Conservation (phyloP, 495 filamentous ascomycete species). For the Cenococcum geophilum region DNA sequence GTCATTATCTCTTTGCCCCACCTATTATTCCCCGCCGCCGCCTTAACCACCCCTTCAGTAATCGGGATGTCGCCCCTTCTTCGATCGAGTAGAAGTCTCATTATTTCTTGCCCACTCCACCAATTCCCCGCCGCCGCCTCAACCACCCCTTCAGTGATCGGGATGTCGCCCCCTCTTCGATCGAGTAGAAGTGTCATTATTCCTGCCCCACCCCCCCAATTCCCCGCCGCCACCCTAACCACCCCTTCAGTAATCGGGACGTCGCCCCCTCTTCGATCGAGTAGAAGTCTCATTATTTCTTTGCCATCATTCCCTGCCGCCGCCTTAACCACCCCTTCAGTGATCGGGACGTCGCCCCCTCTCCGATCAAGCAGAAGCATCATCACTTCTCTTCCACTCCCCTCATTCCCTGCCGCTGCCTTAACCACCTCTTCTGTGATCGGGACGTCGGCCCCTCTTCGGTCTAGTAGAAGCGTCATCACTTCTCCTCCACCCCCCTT, state of each 20-base stretch:
- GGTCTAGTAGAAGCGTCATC: no score
- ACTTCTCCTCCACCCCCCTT: no score
- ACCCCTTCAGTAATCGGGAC: background rate
- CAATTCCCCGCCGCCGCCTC: background rate
- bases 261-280: background rate
- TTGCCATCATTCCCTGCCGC: background rate
- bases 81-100: background rate
- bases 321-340: background rate
- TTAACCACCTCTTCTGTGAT: background rate
- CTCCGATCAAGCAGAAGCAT: no score
- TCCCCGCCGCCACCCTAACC: background rate
- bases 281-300: background rate
- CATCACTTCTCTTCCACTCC: no score
- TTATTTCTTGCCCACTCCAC: background rate
- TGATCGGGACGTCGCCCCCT: background rate
- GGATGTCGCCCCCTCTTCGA: background rate
- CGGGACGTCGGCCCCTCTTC: background rate
- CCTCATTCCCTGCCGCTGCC: no score
- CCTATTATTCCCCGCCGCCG: background rate
- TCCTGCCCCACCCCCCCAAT: background rate
- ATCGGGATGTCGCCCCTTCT: background rate
- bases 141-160: background rate
- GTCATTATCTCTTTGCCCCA: background rate
- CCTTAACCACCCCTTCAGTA: background rate
- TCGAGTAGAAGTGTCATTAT: background rate